Base-by-base conservation (phyloP, 2,329 filamentous ascomycete genomes). In the Phialophora expanda region DNA sequence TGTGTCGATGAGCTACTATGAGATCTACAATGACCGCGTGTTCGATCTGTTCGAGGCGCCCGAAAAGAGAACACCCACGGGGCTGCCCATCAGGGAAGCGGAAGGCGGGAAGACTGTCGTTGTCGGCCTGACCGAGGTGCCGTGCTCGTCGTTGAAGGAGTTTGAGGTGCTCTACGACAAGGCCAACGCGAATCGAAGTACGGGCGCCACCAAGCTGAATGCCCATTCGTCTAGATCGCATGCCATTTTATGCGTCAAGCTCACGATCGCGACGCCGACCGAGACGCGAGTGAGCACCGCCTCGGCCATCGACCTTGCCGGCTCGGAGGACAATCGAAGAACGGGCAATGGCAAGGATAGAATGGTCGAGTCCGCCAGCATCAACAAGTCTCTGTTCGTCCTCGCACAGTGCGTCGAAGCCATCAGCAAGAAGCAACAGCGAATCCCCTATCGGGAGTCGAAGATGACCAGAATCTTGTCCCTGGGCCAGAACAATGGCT, bases 391-490 rank as follows among this genome's bases (percentile, higher is more conserved):
- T 69, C 83, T 98, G 6, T 98, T 98, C 74, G 93, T 97, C 20
- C 81, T 98, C 56, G 94, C 92, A 51, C 93, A 97, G 76, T 98
- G 94, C 73, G 94, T 98, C 61, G 94, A 98, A 76, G 94, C 94
- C 63, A 98, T 98, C 75, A 91, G 90, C 74, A 87, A 87, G 75
- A 89, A 89, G 73, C 86, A 88, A 66, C 77, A 79, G 72, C 87
- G 94, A 38, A 94, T 98, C 74, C 94, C 95, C 0, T 98, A 96
- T 77, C 86, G 94, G 64, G 94, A 97, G 76, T 95, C 91, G 61
- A 97, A 98, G 82, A 97, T 98, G 94, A 98, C 95, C 0, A 87
- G 94, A 55, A 97, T 98, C 62, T 80, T 98, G 28, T 94, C 91
- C 0, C 80, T 98, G 8, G 94, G 94, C 2, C 94, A 97, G 80